Evolutionary conservation across 768 basidiomycete species (phyloP), one percentile per base, ranked within the genome.

Genomic region (Russula ochroleuca): DNA sequence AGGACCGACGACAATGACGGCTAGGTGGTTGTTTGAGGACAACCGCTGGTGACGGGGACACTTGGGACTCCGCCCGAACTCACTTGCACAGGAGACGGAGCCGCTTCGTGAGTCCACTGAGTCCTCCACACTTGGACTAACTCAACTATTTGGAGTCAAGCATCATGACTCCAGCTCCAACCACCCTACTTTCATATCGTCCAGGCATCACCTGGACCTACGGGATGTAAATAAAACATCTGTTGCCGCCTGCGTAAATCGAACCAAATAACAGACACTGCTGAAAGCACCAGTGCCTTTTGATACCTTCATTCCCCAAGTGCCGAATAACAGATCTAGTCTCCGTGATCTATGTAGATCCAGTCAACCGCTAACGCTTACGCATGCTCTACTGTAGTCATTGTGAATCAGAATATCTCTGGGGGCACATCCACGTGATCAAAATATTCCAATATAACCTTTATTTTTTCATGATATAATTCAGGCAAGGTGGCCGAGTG

Each of bases 401-500:
- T 8, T 35, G 35, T 35, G 35, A 35, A n/a, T n/a, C n/a, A n/a
- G n/a, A n/a, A 35, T 35, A 8, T 35, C 10, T 28, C 28, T 28
- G 28, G 2, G 2, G 28, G n/a, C 13, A 9, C 21, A 4, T n/a
- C 10, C 45, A 47, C 45, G 45, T 47, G 45, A 47, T 47, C 11
- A 21, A 13, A 5, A 5, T 35, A 10, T 8, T 35, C 6, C 4
- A 13, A 21, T 21, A 21, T 21, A 23, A 11, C 5, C 11, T 21
- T n/a, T 21, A 23, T 13, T 21, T 13, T 15, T 21, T 9, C 4
- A 13, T 11, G 4, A 1, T 2, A 47, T 2, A 4, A 21, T 9
- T 31, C 28, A 52, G 68, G 68, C 68, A 68, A 69, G 68, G 13
- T 71, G 70, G 70, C 70, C 70, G 70, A 71, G 70, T 69, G 70